Conservation (phyloP, 495 filamentous ascomycete genomes). For the Aspergillus baeticus region DNA sequence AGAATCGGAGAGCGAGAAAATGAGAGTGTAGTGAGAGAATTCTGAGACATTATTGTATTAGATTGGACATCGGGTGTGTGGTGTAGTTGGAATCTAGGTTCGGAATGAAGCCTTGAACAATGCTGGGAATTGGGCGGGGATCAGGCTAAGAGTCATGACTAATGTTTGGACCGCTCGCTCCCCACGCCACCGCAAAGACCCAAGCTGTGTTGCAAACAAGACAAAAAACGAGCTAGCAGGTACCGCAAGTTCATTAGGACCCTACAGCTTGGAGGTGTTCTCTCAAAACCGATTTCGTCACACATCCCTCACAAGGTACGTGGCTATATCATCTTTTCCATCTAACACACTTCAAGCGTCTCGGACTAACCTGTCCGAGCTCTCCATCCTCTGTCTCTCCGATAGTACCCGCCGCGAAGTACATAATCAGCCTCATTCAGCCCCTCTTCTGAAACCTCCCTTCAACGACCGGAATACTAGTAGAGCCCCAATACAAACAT, state of each 20-base stretch:
- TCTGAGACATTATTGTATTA: slow-evolving; percentile 17
- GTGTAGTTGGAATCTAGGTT: slow-evolving; percentile 2
- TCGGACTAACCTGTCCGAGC: background rate
- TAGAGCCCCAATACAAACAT: slow-evolving; percentile 47
- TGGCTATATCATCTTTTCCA: background rate
- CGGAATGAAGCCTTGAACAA: background rate
- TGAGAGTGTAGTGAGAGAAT: background rate
- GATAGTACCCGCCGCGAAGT: background rate
- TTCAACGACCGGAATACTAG: background rate
- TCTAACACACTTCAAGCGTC: background rate
- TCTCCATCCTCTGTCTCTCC: background rate
- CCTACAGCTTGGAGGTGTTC: background rate
- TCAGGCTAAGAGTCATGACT: slow-evolving; percentile 5
- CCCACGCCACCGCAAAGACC: slow-evolving; percentile 7
- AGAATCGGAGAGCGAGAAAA: slow-evolving; percentile 12
- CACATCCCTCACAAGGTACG: background rate
- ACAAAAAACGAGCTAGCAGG: slow-evolving; percentile 9
- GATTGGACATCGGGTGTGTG: slow-evolving; percentile 2
- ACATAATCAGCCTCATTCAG: slow-evolving; percentile 21
- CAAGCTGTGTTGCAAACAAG: slow-evolving; percentile 16
- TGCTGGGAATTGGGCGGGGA: slow-evolving; percentile 13
- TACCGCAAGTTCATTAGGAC: background rate
- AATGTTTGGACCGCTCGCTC: slow-evolving; percentile 9
- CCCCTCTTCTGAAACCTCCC: slow-evolving; percentile 13
- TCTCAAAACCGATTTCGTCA: background rate